Evolutionary conservation across 306 rosid species (phyloP).

Genomic region (Lathyrus sativus): DNA sequence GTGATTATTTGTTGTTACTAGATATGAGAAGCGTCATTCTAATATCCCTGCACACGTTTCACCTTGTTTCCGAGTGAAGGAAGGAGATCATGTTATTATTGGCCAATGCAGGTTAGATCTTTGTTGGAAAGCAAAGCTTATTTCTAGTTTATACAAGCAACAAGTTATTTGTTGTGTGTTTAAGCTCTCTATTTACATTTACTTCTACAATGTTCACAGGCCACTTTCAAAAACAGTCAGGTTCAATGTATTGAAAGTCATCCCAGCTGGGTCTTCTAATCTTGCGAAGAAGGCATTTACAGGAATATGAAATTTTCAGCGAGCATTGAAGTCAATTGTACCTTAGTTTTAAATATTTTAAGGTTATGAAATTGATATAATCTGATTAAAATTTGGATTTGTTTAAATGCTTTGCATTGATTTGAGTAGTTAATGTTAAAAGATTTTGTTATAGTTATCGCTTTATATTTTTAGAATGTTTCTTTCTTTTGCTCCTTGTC

Average conservation of each 20-base stretch:
- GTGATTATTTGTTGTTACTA: background rate
- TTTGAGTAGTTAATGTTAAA: background rate
- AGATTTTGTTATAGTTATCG: background rate
- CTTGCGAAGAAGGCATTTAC: constrained; percentile 2
- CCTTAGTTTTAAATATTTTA: background rate
- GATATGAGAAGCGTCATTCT: constrained; percentile 11
- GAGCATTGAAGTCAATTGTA: background rate
- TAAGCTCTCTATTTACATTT: background rate
- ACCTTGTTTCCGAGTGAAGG: constrained; percentile 16
- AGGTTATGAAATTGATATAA: background rate
- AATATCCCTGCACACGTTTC: constrained; percentile 3
- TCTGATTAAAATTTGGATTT: background rate
- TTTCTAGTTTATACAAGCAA: background rate
- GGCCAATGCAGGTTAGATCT: constrained; percentile 5
- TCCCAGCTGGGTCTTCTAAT: background rate
- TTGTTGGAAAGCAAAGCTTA: background rate
- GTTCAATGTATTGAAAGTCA: constrained; percentile 5
- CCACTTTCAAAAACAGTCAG: constrained; percentile 4
- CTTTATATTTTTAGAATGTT: background rate
- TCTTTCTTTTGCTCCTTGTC: too few species aligned
- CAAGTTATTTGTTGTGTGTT: background rate
- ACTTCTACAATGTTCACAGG: background rate
- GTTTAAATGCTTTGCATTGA: background rate
- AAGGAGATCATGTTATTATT: constrained; percentile 8
- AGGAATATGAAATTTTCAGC: background rate